Evolutionary conservation across 2,329 filamentous ascomycete genomes (phyloP), one percentile per base, ranked within the genome.

Genomic region (Phyllachora maydis): DNA sequence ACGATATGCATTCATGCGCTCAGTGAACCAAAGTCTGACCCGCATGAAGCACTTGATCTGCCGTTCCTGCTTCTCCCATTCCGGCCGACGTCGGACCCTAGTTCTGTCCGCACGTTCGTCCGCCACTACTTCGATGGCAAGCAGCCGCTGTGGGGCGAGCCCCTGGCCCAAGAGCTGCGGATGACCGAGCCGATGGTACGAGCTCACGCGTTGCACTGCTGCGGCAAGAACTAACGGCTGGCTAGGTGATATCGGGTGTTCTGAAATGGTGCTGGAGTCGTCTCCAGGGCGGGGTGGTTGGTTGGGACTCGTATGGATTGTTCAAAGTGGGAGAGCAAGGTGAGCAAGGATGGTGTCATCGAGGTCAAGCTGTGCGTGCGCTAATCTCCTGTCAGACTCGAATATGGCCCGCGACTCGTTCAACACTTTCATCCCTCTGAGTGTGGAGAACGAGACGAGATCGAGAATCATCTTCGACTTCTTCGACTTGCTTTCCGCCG

Each of bases 201-300:
- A 25, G 23, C 27, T 33, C 23, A 28, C 14, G 17, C 39, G 23
- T 18, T 25, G 16, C 34, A 27, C 15, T 14, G 7, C 21, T 21
- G 24, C 28, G 11, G 20, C 14, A 23, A 21, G 19, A 18, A 13
- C 4, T 10, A 4, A n/a, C 16, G 16, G 14, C 8, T 16, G 14
- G 17, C 15, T 32, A 92, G 81, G 82, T 91, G 27, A 65, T 98
- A 25, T 83, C 82, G 33, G 88, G 83, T 38, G 82, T 93, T 19
- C 60, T 88, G 33, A 98, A 95, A 56, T 98, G 88, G 88, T 95
- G 85, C 48, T 98, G 88, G 88, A 83, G 79, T 45, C 69, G 88
- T 50, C 56, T 98, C 23, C 68, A 75, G 19, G 81, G 82, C 28
- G 88, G 88, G 39, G 71, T 98, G 9, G 83, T 98, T 17, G 82